phyloP scores from a whole-genome alignment of 1,284 basidiomycete genomes.

The Phaffia rhodozyma region DNA sequence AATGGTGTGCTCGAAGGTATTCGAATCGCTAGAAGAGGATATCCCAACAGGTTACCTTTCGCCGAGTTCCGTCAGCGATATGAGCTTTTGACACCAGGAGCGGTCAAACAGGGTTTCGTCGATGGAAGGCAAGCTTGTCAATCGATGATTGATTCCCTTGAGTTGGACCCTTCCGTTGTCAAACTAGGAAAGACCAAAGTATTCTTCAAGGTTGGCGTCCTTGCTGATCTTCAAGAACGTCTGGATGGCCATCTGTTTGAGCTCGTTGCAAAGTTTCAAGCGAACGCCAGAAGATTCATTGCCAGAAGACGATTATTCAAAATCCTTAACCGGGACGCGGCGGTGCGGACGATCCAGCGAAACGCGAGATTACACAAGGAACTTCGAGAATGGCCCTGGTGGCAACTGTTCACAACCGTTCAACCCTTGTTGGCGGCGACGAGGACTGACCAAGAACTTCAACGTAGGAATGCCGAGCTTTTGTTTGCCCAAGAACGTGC shows the following conservation, averaged over 20 bases:
- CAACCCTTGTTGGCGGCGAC: constrained; percentile 87
- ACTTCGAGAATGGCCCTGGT: constrained; percentile 95
- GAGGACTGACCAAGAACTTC: constrained; percentile 80
- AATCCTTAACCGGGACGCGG: constrained; percentile 81
- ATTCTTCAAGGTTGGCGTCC: constrained; percentile 97
- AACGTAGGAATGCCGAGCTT: constrained; percentile 77
- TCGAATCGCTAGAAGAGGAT: constrained; percentile 91
- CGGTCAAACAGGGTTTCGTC: constrained; percentile 89
- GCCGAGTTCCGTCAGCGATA: constrained; percentile 96
- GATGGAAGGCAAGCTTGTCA: constrained; percentile 89
- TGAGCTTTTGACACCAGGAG: constrained; percentile 85
- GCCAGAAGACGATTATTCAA: constrained; percentile 88
- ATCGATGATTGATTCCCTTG: constrained; percentile 82
- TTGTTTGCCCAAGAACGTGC: constrained; percentile 68
- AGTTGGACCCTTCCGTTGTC: constrained; percentile 73
- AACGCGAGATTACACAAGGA: constrained; percentile 87
- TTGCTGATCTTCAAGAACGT: constrained; percentile 94
- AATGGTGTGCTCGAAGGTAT: constrained; percentile 99
- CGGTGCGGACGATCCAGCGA: constrained; percentile 81
- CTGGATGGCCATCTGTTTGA: constrained; percentile 78
- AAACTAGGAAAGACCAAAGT: constrained; percentile 95
- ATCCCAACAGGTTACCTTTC: constrained; percentile 92
- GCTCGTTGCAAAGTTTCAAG: constrained; percentile 79
- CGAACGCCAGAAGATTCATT: constrained; percentile 70
- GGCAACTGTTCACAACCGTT: constrained; percentile 94